Percentiles rank a stretch among this genome's conserved stretches.
Conservation (phyloP, 306 rosid species). For the Castanospermum australe region DNA sequence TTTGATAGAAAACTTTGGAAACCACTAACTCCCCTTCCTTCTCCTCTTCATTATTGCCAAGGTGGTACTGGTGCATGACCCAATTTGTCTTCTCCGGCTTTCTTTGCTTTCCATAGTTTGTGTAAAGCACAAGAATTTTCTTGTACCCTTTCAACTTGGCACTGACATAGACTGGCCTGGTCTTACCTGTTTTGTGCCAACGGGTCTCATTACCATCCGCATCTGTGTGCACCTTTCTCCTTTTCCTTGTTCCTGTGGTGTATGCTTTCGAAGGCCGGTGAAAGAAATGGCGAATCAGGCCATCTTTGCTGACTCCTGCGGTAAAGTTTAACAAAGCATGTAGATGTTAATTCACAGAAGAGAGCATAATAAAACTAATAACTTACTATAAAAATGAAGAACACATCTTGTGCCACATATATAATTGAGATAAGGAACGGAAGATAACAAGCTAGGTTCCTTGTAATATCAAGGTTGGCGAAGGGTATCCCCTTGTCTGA, state of each 20-base stretch:
- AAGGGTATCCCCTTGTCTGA: not conserved
- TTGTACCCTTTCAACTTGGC: constrained; percentile 60
- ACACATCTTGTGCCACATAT: not conserved
- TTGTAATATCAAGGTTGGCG: not conserved
- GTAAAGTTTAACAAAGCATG: not conserved
- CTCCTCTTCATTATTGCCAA: constrained; percentile 65
- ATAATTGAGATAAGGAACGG: not conserved
- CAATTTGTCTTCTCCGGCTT: constrained; percentile 83
- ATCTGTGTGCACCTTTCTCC: constrained; percentile 56
- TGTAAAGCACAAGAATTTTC: constrained; percentile 73
- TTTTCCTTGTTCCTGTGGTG: constrained; percentile 58
- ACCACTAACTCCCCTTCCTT: constrained; percentile 79
- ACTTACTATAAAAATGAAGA: not conserved
- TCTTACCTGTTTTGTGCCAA: constrained; percentile 71
- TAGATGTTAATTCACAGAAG: not conserved
- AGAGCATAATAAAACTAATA: not conserved
- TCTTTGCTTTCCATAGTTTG: constrained; percentile 70
- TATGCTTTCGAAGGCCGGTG: constrained; percentile 64
- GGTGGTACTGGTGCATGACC: constrained; percentile 78
- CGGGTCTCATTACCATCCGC: constrained; percentile 53
- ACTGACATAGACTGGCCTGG: constrained; percentile 39
- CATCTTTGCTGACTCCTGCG: constrained; percentile 61
- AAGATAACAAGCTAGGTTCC: not conserved
- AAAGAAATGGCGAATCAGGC: constrained; percentile 55
- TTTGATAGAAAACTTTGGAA: constrained; percentile 77